phyloP scores from a whole-genome alignment of 2,329 filamentous ascomycete species.

The Dactylellina leptospora region DNA sequence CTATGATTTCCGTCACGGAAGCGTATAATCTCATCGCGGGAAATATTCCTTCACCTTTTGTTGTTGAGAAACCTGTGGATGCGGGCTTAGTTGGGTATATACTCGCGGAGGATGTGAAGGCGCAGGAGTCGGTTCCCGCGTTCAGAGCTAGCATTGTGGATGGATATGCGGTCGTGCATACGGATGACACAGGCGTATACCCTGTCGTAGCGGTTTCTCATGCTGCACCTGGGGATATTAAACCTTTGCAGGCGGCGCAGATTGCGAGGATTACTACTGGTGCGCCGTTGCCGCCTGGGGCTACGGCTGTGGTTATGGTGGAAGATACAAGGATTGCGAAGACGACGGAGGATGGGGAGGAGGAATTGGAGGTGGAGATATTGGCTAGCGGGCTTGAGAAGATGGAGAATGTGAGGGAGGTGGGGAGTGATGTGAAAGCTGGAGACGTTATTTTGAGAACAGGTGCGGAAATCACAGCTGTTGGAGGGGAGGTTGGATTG shows the following conservation, averaged over 20 bases:
- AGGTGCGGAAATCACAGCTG: slow-evolving; percentile 82
- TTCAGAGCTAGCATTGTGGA: slow-evolving; percentile 97
- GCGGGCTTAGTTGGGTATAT: slow-evolving; percentile 76
- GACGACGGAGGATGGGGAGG: slow-evolving; percentile 78
- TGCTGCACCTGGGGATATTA: slow-evolving; percentile 70
- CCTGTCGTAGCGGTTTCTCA: slow-evolving; percentile 88
- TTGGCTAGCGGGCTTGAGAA: slow-evolving; percentile 76
- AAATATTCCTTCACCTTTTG: slow-evolving; percentile 72
- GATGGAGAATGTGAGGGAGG: slow-evolving; percentile 88
- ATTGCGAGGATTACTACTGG: slow-evolving; percentile 94
- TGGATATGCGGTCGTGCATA: slow-evolving; percentile 83
- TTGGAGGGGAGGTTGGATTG: slow-evolving; percentile 90
- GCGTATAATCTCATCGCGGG: slow-evolving; percentile 77
- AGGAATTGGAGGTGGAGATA: slow-evolving; percentile 89
- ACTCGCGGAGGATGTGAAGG: slow-evolving; percentile 81
- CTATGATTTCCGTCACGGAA: slow-evolving; percentile 86
- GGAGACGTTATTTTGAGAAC: slow-evolving; percentile 75
- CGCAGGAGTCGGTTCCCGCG: slow-evolving; percentile 84
- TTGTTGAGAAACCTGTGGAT: slow-evolving; percentile 70
- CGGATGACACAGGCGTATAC: slow-evolving; percentile 73
- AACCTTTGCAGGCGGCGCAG: slow-evolving; percentile 73
- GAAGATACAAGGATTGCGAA: slow-evolving; percentile 85
- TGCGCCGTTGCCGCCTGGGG: slow-evolving; percentile 85
- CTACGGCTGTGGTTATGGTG: slow-evolving; percentile 94
- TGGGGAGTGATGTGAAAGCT: slow-evolving; percentile 83